Percentiles rank a stretch among this genome's conserved stretches.
These are phyloP conservation scores for Boletus fagicola DNA, from an alignment of 768 basidiomycete species.

Conservation along the genomic window DNA sequence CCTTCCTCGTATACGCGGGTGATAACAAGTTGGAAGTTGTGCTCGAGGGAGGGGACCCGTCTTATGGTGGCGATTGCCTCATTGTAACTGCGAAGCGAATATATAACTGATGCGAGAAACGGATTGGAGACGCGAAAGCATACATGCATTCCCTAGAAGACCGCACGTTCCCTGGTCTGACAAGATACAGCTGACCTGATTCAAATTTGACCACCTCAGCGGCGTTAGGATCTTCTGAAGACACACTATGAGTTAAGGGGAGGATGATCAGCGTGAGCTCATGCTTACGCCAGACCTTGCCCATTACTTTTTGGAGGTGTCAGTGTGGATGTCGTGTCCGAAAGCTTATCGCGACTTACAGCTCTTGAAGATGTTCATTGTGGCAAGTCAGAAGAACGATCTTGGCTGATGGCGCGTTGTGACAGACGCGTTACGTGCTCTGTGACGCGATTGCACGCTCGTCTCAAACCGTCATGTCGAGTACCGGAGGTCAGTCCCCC, in stretches of 20 bases:
- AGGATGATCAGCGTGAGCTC: conserved; percentile 14
- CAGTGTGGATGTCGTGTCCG: conserved; percentile 14
- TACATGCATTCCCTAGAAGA: conserved; percentile 97
- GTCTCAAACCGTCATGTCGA: conserved; percentile 9
- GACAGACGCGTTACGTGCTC: conserved; percentile 27
- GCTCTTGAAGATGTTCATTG: conserved; percentile 85
- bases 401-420: conserved; percentile 18
- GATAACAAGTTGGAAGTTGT: conserved; percentile 87
- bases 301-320: conserved; percentile 57
- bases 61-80: conserved; percentile 95
- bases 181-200: conserved; percentile 86
- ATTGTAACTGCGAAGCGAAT: conserved; percentile 63
- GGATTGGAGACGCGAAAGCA: conserved; percentile 27
- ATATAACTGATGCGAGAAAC: not conserved
- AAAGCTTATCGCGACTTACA: conserved; percentile 45
- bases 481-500: conserved; percentile 8
- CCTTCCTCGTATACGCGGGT: conserved; percentile 98
- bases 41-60: conserved; percentile 70
- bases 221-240: conserved; percentile 86
- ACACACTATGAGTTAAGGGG: conserved; percentile 26
- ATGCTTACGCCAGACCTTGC: conserved; percentile 91
- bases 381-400: conserved; percentile 26
- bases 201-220: conserved; percentile 94
- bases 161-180: conserved; percentile 87
- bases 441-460: conserved; percentile 20